phyloP scores from a whole-genome alignment of 2,329 filamentous ascomycete species.

The Calonectria hongkongensis region DNA sequence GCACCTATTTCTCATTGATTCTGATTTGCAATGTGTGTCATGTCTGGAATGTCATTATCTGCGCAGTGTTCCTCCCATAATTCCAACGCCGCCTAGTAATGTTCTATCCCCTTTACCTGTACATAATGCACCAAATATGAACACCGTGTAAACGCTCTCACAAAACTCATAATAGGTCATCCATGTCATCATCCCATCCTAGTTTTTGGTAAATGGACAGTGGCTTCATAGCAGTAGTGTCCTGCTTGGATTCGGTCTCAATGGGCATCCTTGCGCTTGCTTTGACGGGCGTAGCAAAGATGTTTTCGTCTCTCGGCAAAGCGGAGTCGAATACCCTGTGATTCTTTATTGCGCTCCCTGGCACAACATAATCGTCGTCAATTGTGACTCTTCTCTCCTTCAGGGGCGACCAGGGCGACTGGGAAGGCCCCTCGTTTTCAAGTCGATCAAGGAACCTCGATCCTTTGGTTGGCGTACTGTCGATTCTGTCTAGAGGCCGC shows the following conservation, averaged over 20 bases:
- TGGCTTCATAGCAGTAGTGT: slow-evolving; percentile 52
- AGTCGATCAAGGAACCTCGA: slow-evolving; percentile 56
- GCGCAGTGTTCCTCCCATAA: slow-evolving; percentile 48
- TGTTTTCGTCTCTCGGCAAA: slow-evolving; percentile 42
- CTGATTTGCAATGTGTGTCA: slow-evolving; percentile 46
- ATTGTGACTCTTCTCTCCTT: slow-evolving; percentile 51
- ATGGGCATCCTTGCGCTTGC: slow-evolving; percentile 53
- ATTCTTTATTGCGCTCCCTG: slow-evolving; percentile 40
- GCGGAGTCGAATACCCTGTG: slow-evolving; percentile 46
- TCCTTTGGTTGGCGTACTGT: slow-evolving; percentile 57
- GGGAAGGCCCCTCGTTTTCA: slow-evolving; percentile 52
- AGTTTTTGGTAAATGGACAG: slow-evolving; percentile 72
- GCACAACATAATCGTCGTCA: slow-evolving; percentile 42
- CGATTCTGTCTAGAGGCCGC: slow-evolving; percentile 56
- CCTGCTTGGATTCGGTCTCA: slow-evolving; percentile 35
- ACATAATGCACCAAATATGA: slow-evolving; percentile 47
- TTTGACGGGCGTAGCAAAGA: slow-evolving; percentile 64
- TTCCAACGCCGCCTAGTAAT: slow-evolving; percentile 51
- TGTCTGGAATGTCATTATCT: slow-evolving; percentile 50
- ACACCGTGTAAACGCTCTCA: slow-evolving; percentile 50
- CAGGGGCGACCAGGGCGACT: slow-evolving; percentile 62
- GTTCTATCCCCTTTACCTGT: slow-evolving; percentile 45
- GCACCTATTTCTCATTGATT: slow-evolving; percentile 35
- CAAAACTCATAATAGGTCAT: slow-evolving; percentile 64
- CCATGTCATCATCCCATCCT: slow-evolving; percentile 76